Evolutionary conservation across 805 yeast species (phyloP).

Genomic region (Metschnikowia amazonensis): DNA sequence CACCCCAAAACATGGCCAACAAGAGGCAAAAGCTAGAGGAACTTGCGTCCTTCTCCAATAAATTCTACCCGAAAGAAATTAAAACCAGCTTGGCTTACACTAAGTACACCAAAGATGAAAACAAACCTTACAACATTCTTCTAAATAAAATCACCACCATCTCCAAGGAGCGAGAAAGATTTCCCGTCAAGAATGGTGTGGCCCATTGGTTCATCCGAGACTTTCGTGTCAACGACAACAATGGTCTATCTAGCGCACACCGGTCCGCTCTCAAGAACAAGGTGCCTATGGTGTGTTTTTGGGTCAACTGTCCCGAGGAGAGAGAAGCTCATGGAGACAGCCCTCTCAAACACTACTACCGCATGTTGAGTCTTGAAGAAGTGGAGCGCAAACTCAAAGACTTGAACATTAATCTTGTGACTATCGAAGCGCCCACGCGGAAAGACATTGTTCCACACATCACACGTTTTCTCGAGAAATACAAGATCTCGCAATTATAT

Average conservation of each 20-base stretch:
- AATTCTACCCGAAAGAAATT: conserved; percentile 14
- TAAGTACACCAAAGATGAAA: conserved; percentile 27
- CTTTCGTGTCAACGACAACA: conserved; percentile 43
- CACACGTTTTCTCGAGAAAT: conserved; percentile 22
- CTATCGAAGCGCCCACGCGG: conserved; percentile 33
- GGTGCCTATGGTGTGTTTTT: conserved; percentile 39
- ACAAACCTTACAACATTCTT: conserved; percentile 27
- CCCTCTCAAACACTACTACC: conserved; percentile 39
- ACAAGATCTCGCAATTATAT: conserved; percentile 26
- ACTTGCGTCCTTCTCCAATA: conserved; percentile 14
- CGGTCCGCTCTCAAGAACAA: conserved; percentile 25
- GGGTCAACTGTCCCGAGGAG: conserved; percentile 39
- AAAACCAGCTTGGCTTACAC: conserved; percentile 14
- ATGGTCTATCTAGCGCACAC: conserved; percentile 36
- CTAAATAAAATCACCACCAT: conserved; percentile 12
- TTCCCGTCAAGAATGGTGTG: conserved; percentile 21
- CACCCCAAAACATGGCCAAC: conserved; percentile 6
- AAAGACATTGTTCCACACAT: conserved; percentile 26
- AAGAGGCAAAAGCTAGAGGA: conserved; percentile 17
- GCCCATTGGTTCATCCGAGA: conserved; percentile 50
- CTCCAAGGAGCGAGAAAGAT: conserved; percentile 8
- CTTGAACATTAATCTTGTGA: conserved; percentile 38
- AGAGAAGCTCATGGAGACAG: conserved; percentile 43
- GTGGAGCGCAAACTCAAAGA: conserved; percentile 28
- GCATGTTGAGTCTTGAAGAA: conserved; percentile 28